Base-by-base conservation (phyloP, 148 eudicot species). In the Amaranthus palmeri region DNA sequence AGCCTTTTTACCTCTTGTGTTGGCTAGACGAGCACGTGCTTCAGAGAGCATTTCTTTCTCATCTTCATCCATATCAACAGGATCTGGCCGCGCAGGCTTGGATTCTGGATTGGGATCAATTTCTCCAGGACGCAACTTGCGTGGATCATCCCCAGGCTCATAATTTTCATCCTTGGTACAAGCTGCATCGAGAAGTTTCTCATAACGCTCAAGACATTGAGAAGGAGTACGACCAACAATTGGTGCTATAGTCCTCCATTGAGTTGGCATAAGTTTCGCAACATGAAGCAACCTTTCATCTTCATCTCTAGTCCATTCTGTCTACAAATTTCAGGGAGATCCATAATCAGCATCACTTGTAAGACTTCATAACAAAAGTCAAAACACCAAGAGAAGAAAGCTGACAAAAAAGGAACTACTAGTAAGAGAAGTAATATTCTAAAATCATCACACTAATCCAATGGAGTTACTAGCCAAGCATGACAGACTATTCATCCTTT, bases 41-140 rank as follows among this genome's bases (percentile, higher is more conserved):
- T 96, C 99, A 6, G 99, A 96, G 69, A 96, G 95, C 99, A 96
- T 96, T 86, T 96, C 99, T 75, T 96, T 96, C 84, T 96, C 99
- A 79, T 96, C 99, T 74, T 96, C 99, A 73, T 96, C 99, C 99
- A 96, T 96, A 69, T 96, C 99, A 77, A 96, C 99, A 47, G 99
- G 99, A 63, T 96, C 96, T 41, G 99, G 99, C 54, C 99, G 97
- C 13, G 99, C 97, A 73, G 99, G 96, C 85, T 96, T 96, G 15
- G 97, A 87, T 74, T 96, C 99, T 40, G 99, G 99, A 76, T 96
- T 95, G 9, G 97, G 99, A 73, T 95, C 99, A 78, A 95, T 95
- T 78, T 95, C 99, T 71, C 99, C 99, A 58, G 99, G 99, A 11
- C 96, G 93, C 77, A 95, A 70, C 77, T 92, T 95, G 54, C 99